Conservation (phyloP, 352 stramenopile genomes). For the Phytophthora hibernalis region DNA sequence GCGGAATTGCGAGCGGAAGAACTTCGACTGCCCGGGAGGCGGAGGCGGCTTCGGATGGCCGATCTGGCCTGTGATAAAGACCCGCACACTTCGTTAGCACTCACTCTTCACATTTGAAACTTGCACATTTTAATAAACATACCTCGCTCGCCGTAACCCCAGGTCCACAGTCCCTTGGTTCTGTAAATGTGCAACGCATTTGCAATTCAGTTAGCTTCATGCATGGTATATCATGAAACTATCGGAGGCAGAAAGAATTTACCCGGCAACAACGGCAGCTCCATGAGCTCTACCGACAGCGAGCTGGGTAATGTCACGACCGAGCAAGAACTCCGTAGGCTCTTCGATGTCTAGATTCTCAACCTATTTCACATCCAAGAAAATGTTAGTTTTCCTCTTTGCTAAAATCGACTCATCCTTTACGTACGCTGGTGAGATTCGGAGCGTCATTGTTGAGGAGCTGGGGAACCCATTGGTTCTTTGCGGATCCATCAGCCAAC, state of each 20-base stretch:
- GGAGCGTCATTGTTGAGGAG: constrained; percentile 76
- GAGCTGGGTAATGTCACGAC: constrained; percentile 69
- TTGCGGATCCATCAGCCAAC: constrained; percentile 67
- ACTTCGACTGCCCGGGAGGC: constrained; percentile 68
- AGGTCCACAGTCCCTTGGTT: constrained; percentile 76
- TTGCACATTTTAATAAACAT: not conserved
- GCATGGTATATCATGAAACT: not conserved
- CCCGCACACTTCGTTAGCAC: not conserved
- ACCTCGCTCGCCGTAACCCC: constrained; percentile 74
- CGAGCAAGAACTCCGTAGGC: constrained; percentile 73
- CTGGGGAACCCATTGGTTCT: constrained; percentile 87
- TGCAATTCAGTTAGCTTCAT: constrained; percentile 4
- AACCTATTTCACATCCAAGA: constrained; percentile 26
- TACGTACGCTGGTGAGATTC: constrained; percentile 59
- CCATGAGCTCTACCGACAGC: constrained; percentile 68
- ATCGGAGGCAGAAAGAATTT: constrained; percentile 5
- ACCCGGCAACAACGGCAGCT: constrained; percentile 62
- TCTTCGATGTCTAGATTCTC: constrained; percentile 70
- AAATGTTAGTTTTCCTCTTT: not conserved
- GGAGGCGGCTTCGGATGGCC: constrained; percentile 66
- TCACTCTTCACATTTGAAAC: not conserved
- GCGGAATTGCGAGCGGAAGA: constrained; percentile 83
- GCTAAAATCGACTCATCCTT: not conserved
- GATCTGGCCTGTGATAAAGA: constrained; percentile 53
- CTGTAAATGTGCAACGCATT: constrained; percentile 31